A percentile compares a stretch with the other conserved stretches of the same genome.
phyloP scores from a whole-genome alignment of 2,329 filamentous ascomycete genomes.

The Pseudocercospora fuligena region DNA sequence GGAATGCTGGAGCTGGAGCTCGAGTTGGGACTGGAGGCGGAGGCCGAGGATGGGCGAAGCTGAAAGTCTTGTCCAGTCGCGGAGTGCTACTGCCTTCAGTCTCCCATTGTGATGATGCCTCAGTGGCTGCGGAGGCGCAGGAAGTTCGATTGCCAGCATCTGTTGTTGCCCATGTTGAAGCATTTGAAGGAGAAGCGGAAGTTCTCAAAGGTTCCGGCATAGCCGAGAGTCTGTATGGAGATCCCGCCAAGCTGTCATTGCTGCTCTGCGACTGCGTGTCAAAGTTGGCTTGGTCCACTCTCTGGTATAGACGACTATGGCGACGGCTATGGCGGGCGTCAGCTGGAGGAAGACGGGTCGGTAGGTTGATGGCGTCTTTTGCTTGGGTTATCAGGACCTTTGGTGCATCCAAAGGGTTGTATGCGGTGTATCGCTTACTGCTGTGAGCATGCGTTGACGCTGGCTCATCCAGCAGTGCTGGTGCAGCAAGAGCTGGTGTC shows the following conservation, averaged over 20 bases:
- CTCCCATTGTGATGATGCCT: background rate
- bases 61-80: background rate
- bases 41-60: background rate
- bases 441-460: background rate
- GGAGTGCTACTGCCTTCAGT: background rate
- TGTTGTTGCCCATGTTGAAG: background rate
- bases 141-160: background rate
- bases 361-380: slow-evolving; percentile 1
- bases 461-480: background rate
- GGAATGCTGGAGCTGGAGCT: background rate
- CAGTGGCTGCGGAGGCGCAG: background rate
- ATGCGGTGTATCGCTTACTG: background rate
- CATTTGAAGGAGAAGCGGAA: background rate
- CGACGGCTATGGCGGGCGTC: background rate
- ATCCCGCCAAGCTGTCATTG: background rate
- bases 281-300: slow-evolving; percentile 2
- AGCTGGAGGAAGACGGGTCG: background rate
- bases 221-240: background rate
- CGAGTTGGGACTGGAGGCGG: background rate
- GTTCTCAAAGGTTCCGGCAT: background rate
- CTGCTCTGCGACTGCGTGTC: background rate
- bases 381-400: background rate
- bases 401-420: background rate
- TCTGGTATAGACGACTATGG: background rate
- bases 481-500: background rate